These are phyloP conservation scores for Emericellopsis terricola DNA, from an alignment of 495 filamentous ascomycete genomes.

Conservation along the genomic window DNA sequence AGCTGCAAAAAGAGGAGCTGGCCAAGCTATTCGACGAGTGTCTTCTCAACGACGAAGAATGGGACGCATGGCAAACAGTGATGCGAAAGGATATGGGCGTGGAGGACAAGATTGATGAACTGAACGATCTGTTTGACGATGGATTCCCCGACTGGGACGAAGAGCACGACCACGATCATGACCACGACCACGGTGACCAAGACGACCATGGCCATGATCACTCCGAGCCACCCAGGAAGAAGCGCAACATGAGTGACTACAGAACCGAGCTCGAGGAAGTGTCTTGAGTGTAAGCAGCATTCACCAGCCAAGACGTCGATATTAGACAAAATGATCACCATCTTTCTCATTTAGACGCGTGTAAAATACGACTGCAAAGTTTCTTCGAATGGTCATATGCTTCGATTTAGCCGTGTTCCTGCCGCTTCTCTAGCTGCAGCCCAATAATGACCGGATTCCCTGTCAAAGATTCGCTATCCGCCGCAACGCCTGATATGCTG, in stretches of 20 bases:
- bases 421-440: no score
- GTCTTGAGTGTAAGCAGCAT: no score
- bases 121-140: constrained; percentile 31
- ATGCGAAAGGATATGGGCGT: constrained; percentile 21
- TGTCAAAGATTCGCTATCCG: not conserved
- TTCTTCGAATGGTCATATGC: no score
- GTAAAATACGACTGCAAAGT: no score
- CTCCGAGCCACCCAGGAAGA: no score
- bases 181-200: constrained; percentile 4
- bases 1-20: constrained; percentile 22
- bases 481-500: not conserved
- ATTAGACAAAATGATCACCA: no score
- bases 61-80: constrained; percentile 28
- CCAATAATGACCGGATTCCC: not conserved
- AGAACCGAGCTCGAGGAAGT: no score
- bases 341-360: no score
- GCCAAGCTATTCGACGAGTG: constrained; percentile 28
- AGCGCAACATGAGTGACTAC: no score
- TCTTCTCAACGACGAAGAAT: constrained; percentile 29
- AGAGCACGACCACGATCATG: constrained; percentile 18
- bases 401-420: no score
- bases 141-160: constrained; percentile 38
- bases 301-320: no score
- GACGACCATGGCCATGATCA: no score
- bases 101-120: constrained; percentile 16